Conservation (phyloP, 2,329 filamentous ascomycete genomes). For the Fusarium albosuccineum region DNA sequence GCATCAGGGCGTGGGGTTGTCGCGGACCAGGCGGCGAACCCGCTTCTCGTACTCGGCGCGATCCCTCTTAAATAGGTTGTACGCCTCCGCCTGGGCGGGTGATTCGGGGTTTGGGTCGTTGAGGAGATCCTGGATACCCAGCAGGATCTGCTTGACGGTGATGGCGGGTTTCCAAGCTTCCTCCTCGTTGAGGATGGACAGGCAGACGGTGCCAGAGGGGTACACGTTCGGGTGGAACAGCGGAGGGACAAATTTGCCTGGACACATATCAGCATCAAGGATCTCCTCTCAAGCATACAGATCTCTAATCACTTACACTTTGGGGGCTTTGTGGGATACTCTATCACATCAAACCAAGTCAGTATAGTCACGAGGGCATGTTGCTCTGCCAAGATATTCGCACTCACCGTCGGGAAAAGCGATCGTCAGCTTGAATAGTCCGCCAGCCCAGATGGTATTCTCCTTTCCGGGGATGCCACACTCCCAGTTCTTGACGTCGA, state of each 20-base stretch:
- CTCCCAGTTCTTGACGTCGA: slow-evolving; percentile 97
- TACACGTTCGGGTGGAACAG: slow-evolving; percentile 99
- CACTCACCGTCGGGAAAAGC: slow-evolving; percentile 89
- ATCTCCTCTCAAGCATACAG: neutral
- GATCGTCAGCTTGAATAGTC: slow-evolving; percentile 93
- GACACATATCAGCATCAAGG: slow-evolving; percentile 25
- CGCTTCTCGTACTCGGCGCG: slow-evolving; percentile 87
- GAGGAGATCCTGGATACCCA: slow-evolving; percentile 95
- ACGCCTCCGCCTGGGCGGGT: slow-evolving; percentile 95
- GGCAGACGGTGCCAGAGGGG: slow-evolving; percentile 95
- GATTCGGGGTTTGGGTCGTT: slow-evolving; percentile 98
- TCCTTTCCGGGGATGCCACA: slow-evolving; percentile 96
- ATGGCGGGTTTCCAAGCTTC: slow-evolving; percentile 99
- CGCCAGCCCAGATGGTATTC: slow-evolving; percentile 98
- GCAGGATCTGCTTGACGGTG: slow-evolving; percentile 96
- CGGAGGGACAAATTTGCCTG: slow-evolving; percentile 95
- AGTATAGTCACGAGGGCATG: slow-evolving; percentile 21
- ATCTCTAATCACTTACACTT: slow-evolving; percentile 78
- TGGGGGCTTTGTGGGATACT: slow-evolving; percentile 98
- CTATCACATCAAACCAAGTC: slow-evolving; percentile 59
- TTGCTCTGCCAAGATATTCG: neutral
- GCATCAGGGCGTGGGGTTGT: slow-evolving; percentile 81
- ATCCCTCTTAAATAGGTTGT: slow-evolving; percentile 96
- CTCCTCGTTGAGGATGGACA: slow-evolving; percentile 97
- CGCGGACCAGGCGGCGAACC: slow-evolving; percentile 86